phyloP scores from a whole-genome alignment of 2,329 filamentous ascomycete genomes.

The Didymella exigua region DNA sequence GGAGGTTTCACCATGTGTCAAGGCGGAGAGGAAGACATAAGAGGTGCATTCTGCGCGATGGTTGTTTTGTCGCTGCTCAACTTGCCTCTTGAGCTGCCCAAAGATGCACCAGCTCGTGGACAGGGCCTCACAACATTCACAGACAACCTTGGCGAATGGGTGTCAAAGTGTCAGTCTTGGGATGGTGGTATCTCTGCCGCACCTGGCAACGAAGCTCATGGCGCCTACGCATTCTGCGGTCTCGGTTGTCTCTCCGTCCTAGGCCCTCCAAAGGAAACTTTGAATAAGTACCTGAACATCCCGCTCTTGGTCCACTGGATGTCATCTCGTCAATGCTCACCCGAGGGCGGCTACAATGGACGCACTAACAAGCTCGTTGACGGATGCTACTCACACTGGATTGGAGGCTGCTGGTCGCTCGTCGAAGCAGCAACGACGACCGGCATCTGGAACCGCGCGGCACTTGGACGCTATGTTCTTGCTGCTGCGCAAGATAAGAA shows the following conservation, averaged over 20 bases:
- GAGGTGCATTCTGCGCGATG: slow-evolving; percentile 90
- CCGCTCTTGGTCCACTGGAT: slow-evolving; percentile 83
- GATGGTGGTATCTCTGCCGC: slow-evolving; percentile 91
- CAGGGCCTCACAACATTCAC: slow-evolving; percentile 70
- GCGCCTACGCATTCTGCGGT: slow-evolving; percentile 94
- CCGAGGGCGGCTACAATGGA: slow-evolving; percentile 90
- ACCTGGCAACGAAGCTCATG: slow-evolving; percentile 89
- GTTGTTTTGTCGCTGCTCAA: slow-evolving; percentile 83
- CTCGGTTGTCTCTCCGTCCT: slow-evolving; percentile 87
- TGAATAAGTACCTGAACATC: slow-evolving; percentile 79
- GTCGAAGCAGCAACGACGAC: slow-evolving; percentile 73
- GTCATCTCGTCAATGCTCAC: slow-evolving; percentile 83
- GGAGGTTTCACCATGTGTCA: slow-evolving; percentile 89
- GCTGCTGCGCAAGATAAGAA: slow-evolving; percentile 80
- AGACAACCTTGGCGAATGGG: slow-evolving; percentile 76
- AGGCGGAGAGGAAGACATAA: slow-evolving; percentile 90
- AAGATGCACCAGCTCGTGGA: slow-evolving; percentile 70
- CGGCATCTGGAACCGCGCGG: slow-evolving; percentile 77
- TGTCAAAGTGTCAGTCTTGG: slow-evolving; percentile 88
- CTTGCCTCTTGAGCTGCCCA: slow-evolving; percentile 78
- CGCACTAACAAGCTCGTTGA: slow-evolving; percentile 98
- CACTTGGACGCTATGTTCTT: slow-evolving; percentile 86
- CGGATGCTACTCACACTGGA: slow-evolving; percentile 98
- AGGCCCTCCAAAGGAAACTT: slow-evolving; percentile 74
- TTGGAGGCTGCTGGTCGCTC: slow-evolving; percentile 91